phyloP scores from a whole-genome alignment of 2,329 filamentous ascomycete species.

The Penicillium sp. region DNA sequence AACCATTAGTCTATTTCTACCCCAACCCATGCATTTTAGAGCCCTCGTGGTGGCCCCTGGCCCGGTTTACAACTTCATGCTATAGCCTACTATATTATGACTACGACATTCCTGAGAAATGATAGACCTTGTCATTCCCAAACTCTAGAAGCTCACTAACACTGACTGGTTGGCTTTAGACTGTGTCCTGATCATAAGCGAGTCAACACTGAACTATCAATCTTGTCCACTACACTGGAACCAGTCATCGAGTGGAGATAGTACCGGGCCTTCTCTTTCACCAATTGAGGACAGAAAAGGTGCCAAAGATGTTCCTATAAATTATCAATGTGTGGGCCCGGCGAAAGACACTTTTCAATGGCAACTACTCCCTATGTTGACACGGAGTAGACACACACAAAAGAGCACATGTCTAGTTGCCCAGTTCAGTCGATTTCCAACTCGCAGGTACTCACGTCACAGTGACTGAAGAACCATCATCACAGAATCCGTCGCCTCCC shows the following conservation, averaged over 20 bases:
- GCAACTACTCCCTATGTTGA: background rate
- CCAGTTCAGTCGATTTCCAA: background rate
- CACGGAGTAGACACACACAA: background rate
- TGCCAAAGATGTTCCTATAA: background rate
- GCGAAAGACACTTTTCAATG: background rate
- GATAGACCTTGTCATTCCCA: background rate
- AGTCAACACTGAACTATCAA: background rate
- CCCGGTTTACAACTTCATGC: background rate
- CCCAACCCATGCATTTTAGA: background rate
- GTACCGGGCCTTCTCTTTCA: background rate
- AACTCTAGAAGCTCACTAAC: background rate
- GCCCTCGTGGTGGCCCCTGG: background rate
- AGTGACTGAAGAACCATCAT: background rate
- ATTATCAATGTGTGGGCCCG: background rate
- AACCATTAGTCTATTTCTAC: background rate
- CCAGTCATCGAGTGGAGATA: background rate
- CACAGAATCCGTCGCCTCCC: background rate
- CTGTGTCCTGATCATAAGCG: slow-evolving; percentile 3
- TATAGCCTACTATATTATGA: background rate
- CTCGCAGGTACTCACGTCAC: background rate
- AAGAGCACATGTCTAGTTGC: background rate
- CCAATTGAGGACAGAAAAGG: background rate
- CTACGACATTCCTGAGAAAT: background rate
- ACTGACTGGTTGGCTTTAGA: background rate
- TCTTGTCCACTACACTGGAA: background rate